These are phyloP conservation scores for Aureobasidium pullulans DNA, from an alignment of 2,329 filamentous ascomycete species.

Conservation along the genomic window DNA sequence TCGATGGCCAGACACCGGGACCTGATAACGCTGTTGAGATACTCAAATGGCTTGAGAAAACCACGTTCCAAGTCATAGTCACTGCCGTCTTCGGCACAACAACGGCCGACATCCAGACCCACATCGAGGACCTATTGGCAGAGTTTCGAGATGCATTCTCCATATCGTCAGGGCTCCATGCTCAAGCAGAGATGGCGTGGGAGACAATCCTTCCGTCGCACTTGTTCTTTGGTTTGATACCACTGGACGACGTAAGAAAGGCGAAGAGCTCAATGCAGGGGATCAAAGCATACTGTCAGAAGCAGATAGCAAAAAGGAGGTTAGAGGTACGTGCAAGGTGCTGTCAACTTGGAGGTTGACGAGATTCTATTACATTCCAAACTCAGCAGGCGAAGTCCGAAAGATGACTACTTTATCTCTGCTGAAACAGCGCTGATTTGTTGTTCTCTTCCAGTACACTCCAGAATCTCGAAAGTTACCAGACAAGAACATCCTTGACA, in stretches of 20 bases:
- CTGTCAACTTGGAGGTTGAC: background rate
- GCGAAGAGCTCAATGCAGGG: background rate
- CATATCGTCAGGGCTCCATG: background rate
- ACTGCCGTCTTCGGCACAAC: background rate
- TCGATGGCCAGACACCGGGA: background rate
- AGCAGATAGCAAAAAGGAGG: background rate
- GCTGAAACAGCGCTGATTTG: background rate
- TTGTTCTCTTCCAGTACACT: background rate
- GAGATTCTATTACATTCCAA: background rate
- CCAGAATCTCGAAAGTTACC: background rate
- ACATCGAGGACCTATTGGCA: background rate
- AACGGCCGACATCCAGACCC: background rate
- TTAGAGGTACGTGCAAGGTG: background rate
- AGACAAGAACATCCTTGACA: conserved; percentile 7
- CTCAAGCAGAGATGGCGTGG: background rate
- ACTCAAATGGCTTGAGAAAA: background rate
- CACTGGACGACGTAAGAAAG: background rate
- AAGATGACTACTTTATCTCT: no score
- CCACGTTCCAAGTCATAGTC: background rate
- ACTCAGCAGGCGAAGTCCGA: no score
- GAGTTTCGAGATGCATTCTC: conserved; percentile 5
- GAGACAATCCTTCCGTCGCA: conserved; percentile 5
- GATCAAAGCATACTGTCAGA: background rate
- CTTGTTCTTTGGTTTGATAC: background rate
- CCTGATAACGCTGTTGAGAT: background rate